Base-by-base conservation (phyloP, 306 rosid genomes). In the Castanopsis chinensis region DNA sequence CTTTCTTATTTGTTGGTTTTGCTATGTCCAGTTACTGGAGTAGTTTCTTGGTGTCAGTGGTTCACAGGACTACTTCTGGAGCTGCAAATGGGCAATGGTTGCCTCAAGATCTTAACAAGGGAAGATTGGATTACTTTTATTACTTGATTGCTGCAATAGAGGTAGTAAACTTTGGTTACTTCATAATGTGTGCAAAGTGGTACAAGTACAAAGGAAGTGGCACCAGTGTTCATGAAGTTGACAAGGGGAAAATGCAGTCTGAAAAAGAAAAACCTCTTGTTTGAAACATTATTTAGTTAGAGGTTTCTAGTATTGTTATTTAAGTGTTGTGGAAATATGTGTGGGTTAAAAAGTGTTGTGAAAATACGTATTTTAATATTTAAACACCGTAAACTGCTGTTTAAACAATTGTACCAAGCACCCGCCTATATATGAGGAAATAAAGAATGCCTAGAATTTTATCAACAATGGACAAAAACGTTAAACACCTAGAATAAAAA, bases 81-180 rank as follows among this genome's bases (percentile, higher is more conserved):
- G 84, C 96, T 15, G 76, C 77, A 3, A 77, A 82, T 0, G 91
- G 91, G 51, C 88, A 92, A 68, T 92, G 97, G 97, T 71, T 92
- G 63, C 88, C 97, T 0, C 94, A 94, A 71, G 97, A 92, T 90
- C 98, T 92, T 19, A 91, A 92, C 81, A 82, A 88, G 45, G 98
- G 98, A 1, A 94, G 88, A 80, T 88, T 94, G 83, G 98, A 94
- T 57, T 85, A 71, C 82, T 94, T 81, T 41, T 94, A 92, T 72
- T 88, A 85, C 87, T 69, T 90, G 89, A 69, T 91, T 76, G 82
- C 87, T 33, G 92, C 74, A 20, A 5, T 94, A 10, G 85, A 81
- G 80, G 79, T 78, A 23, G 3, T 91, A 13, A 90, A 88, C 72
- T 85, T 91, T 37, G 89, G 84, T 12, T 94, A 89, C 88, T 91